Evolutionary conservation across 768 basidiomycete species (phyloP), one percentile per base, ranked within the genome.

Genomic region (Phaffia australis): DNA sequence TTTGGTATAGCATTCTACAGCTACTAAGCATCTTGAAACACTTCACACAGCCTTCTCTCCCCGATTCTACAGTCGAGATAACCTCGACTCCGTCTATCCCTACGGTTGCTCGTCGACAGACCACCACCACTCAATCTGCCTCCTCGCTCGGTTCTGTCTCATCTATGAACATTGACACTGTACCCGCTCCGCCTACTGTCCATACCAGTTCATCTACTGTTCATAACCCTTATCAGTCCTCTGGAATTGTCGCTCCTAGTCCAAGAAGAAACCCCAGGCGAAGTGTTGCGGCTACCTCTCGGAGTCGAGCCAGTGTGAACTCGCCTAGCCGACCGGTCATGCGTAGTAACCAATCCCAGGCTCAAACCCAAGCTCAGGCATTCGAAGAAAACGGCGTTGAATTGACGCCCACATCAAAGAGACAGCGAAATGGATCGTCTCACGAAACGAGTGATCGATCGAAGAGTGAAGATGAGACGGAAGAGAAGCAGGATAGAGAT

Each of bases 151-250:
- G 42, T 21, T 29, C 47, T 25, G 47, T 15, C 7, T 18, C 46
- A 8, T 27, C 59, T 16, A 49, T 14, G 23, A 18, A 46, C 7
- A 16, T 27, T 1, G 32, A 32, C 2, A 4, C 42, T 16, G 46
- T 46, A 11, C 59, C 58, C 4, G 30, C 59, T 23, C 21, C 27
- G 21, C 42, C 59, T 1, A 48, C 42, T 18, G 18, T 18, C 21
- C 11, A 18, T 60, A n/a, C n/a, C 21, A 19, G 30, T 16, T 25
- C 59, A 49, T 27, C 62, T 54, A 27, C 62, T n/a, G 35, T 67
- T 23, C n/a, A 47, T 9, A 67, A 67, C 56, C 66, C 66, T 0
- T 67, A 67, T 48, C 66, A 67, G 47, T 56, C 66, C 16, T 50
- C 65, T n/a, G 64, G 64, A 8, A 54, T 67, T 35, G 66, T 61